Evolutionary conservation across 805 yeast species (phyloP).

Genomic region (Saccharomycopsis synnaedendra): DNA sequence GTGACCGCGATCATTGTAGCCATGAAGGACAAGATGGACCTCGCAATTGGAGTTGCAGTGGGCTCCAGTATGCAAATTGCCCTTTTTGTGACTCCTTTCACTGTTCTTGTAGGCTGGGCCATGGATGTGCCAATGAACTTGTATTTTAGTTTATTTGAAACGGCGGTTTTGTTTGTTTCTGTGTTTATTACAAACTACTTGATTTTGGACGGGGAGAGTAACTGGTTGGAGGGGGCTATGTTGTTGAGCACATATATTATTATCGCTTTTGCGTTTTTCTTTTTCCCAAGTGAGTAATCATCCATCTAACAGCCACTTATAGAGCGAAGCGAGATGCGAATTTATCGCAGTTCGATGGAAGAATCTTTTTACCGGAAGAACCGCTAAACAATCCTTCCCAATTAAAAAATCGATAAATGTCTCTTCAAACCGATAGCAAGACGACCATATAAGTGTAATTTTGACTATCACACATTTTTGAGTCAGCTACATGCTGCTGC

Average conservation of each 20-base stretch:
- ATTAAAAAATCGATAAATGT: neutral
- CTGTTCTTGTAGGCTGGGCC: slow-evolving; percentile 91
- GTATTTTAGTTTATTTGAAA: slow-evolving; percentile 86
- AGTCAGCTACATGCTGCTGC: too few species aligned
- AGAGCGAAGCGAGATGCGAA: neutral
- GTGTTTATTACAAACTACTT: slow-evolving; percentile 81
- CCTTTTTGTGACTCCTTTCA: slow-evolving; percentile 86
- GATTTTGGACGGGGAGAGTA: slow-evolving; percentile 87
- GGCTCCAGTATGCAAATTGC: slow-evolving; percentile 96
- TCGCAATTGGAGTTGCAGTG: slow-evolving; percentile 93
- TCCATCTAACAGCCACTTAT: neutral
- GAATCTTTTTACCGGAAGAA: neutral
- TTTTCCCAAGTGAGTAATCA: slow-evolving; percentile 48
- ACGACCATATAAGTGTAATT: too few species aligned
- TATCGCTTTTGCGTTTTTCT: slow-evolving; percentile 82
- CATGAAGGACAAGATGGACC: slow-evolving; percentile 91
- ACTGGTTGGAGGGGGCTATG: slow-evolving; percentile 97
- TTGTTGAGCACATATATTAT: slow-evolving; percentile 76
- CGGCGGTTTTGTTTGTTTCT: slow-evolving; percentile 81
- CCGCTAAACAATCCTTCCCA: neutral
- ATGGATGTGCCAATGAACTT: slow-evolving; percentile 87
- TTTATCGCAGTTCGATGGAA: neutral
- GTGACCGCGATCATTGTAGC: slow-evolving; percentile 95
- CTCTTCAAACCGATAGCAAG: too few species aligned
- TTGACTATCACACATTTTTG: too few species aligned